Evolutionary conservation across 2,329 filamentous ascomycete genomes (phyloP).

Genomic region (Decorospora gaudefroyi): DNA sequence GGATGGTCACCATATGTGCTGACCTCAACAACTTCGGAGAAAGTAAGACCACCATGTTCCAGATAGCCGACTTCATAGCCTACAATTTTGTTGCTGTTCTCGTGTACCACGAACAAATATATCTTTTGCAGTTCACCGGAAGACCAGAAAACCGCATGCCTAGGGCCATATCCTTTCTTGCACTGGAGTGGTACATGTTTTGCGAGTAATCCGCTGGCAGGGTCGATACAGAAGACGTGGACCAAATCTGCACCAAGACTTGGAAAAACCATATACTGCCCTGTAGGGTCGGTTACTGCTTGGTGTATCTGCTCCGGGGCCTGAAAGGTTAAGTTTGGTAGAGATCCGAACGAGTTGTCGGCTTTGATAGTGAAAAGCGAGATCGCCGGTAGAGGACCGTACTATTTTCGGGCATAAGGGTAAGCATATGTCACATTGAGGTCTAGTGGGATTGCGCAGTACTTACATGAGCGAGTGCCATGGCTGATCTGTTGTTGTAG

Average conservation of each 20-base stretch:
- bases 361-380: constrained; percentile 35
- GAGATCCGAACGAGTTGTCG: constrained; percentile 16
- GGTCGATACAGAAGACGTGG: constrained; percentile 61
- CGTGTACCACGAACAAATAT: constrained; percentile 66
- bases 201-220: constrained; percentile 50
- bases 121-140: constrained; percentile 12
- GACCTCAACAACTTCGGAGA: constrained; percentile 57
- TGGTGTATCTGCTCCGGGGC: constrained; percentile 62
- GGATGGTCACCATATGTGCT: constrained; percentile 41
- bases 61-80: constrained; percentile 62
- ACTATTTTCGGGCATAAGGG: constrained; percentile 36
- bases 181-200: constrained; percentile 53
- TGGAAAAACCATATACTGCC: constrained; percentile 64
- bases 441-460: neutral
- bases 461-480: constrained; percentile 43
- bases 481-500: constrained; percentile 47
- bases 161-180: constrained; percentile 63
- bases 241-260: constrained; percentile 69
- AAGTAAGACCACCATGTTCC: constrained; percentile 47
- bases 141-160: constrained; percentile 65
- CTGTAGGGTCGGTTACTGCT: constrained; percentile 67
- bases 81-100: constrained; percentile 62
- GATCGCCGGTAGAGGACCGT: constrained; percentile 45
- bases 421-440: neutral
- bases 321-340: constrained; percentile 52